A percentile compares a stretch with the other conserved stretches of the same genome.
These are phyloP conservation scores for Phytophthora citrophthora DNA, from an alignment of 352 stramenopile species.

Conservation along the genomic window DNA sequence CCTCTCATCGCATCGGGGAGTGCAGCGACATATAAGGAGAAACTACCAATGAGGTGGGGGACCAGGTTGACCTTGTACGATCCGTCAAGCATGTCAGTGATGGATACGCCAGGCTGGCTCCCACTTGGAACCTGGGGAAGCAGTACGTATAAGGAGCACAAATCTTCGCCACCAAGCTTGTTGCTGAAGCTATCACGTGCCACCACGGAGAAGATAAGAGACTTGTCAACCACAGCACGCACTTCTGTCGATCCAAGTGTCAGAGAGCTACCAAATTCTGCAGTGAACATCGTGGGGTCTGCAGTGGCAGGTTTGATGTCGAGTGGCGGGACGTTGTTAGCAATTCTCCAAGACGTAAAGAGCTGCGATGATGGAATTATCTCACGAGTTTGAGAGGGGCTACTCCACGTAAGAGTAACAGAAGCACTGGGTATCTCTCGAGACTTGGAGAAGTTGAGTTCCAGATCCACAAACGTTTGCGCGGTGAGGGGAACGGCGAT, in stretches of 20 bases:
- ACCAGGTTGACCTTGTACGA: constrained; percentile 49
- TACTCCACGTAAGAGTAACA: constrained; percentile 60
- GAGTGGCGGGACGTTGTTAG: constrained; percentile 61
- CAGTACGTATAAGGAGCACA: constrained; percentile 43
- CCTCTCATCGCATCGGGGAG: constrained; percentile 28
- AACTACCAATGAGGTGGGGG: constrained; percentile 41
- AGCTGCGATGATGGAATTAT: constrained; percentile 48
- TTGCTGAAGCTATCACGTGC: constrained; percentile 54
- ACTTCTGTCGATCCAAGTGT: constrained; percentile 1
- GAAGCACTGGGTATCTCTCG: constrained; percentile 33
- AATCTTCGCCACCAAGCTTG: constrained; percentile 35
- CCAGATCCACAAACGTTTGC: constrained; percentile 47
- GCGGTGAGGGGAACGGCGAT: constrained; percentile 34
- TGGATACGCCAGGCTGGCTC: constrained; percentile 21
- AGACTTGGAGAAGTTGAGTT: constrained; percentile 64
- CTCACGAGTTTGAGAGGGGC: constrained; percentile 51
- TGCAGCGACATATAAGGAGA: constrained; percentile 51
- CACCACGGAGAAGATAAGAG: constrained; percentile 44
- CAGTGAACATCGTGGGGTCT: constrained; percentile 44
- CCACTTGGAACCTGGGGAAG: constrained; percentile 39
- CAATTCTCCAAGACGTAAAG: constrained; percentile 62
- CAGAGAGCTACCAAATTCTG: constrained; percentile 30
- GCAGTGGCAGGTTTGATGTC: constrained; percentile 41
- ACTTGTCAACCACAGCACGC: constrained; percentile 18
- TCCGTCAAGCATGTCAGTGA: constrained; percentile 46